These are phyloP conservation scores for Sphaceloma murrayae DNA, from an alignment of 2,329 filamentous ascomycete genomes.

Conservation along the genomic window DNA sequence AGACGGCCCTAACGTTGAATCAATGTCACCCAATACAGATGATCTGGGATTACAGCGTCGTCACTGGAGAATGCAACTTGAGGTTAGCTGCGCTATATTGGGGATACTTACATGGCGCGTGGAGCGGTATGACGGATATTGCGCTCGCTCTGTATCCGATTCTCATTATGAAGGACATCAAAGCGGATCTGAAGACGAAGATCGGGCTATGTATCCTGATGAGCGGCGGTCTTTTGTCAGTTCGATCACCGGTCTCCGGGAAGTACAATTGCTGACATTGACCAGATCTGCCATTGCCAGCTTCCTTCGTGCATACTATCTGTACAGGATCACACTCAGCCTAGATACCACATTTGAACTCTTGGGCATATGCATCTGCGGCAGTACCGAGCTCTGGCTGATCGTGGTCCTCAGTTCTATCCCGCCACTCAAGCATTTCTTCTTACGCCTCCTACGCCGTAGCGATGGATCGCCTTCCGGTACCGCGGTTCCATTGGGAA, in stretches of 20 bases:
- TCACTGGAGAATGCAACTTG: background rate
- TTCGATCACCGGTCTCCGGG: background rate
- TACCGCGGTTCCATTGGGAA: background rate
- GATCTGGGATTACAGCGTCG: background rate
- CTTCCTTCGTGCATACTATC: background rate
- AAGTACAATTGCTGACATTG: background rate
- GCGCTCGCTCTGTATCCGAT: conserved; percentile 24
- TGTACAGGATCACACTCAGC: background rate
- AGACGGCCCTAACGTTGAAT: background rate
- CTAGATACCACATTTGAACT: conserved; percentile 7
- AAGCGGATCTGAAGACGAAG: conserved; percentile 21
- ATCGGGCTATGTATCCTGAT: conserved; percentile 25
- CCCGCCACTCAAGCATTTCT: conserved; percentile 5
- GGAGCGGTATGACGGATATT: conserved; percentile 19
- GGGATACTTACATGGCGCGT: conserved; percentile 6
- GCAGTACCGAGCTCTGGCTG: conserved; percentile 7
- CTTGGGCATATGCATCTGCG: background rate
- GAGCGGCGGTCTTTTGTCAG: conserved; percentile 22
- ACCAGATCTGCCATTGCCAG: conserved; percentile 8
- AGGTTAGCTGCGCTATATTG: background rate
- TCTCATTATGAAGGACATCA: conserved; percentile 23
- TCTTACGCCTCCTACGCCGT: background rate
- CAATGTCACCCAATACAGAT: background rate
- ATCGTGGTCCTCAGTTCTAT: conserved; percentile 11
- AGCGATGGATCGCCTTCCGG: background rate